These are phyloP conservation scores for Lasiodiplodia theobromae DNA, from an alignment of 2,329 filamentous ascomycete species.

Conservation along the genomic window DNA sequence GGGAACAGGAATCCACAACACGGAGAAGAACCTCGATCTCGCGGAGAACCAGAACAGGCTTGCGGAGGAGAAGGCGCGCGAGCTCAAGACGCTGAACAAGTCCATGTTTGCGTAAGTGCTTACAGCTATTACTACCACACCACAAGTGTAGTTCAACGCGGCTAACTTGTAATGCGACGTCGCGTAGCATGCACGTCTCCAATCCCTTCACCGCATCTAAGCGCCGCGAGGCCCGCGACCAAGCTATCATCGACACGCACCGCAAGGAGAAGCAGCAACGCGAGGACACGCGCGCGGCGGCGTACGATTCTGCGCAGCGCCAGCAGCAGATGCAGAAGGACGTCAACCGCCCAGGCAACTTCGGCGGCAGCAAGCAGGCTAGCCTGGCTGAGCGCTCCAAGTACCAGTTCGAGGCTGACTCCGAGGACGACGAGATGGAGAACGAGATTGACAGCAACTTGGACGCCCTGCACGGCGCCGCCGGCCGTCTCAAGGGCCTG, in stretches of 20 bases:
- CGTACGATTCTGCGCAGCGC: conserved; percentile 62
- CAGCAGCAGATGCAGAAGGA: conserved; percentile 69
- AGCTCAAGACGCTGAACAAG: conserved; percentile 83
- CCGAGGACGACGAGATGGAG: conserved; percentile 71
- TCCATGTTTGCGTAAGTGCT: conserved; percentile 87
- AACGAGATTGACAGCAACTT: conserved; percentile 56
- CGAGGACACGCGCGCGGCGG: conserved; percentile 63
- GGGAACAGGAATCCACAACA: conserved; percentile 56
- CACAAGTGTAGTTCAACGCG: conserved; percentile 65
- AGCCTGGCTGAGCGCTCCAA: conserved; percentile 70
- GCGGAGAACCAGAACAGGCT: conserved; percentile 78
- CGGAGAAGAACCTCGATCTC: conserved; percentile 82
- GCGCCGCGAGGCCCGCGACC: conserved; percentile 66
- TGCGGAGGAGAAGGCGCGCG: conserved; percentile 80
- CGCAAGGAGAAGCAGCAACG: conserved; percentile 62
- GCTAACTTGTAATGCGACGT: conserved; percentile 4
- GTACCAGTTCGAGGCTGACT: conserved; percentile 74
- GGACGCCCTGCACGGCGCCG: conserved; percentile 66
- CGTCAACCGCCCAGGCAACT: conserved; percentile 52
- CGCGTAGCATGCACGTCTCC: conserved; percentile 39
- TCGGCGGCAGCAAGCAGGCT: conserved; percentile 58
- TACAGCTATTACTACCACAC: not conserved
- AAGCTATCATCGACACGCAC: conserved; percentile 72
- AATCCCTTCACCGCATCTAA: conserved; percentile 69
- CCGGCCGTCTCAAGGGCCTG: conserved; percentile 74